Percentiles rank a stretch among this genome's conserved stretches.
These are phyloP conservation scores for Hordeum pubiflorum DNA, from an alignment of 202 grass and related monocot species.

Conservation along the genomic window DNA sequence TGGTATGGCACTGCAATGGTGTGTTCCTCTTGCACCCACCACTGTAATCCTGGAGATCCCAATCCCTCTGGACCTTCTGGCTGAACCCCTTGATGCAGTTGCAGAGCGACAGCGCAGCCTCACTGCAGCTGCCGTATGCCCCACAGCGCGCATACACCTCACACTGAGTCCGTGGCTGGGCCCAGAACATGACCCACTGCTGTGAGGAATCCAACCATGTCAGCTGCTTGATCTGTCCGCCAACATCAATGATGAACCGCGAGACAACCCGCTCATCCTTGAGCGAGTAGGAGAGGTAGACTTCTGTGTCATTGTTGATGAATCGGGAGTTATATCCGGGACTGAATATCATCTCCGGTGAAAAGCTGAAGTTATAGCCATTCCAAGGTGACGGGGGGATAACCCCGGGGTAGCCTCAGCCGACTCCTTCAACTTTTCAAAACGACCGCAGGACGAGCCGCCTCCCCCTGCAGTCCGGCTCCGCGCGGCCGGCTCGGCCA, in stretches of 20 bases:
- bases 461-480: too few relatives aligned
- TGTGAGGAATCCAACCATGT: slow-evolving; percentile 8
- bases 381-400: not conserved
- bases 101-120: slow-evolving; percentile 23
- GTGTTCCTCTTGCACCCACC: slow-evolving; percentile 45
- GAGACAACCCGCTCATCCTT: slow-evolving; percentile 5
- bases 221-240: slow-evolving; percentile 42
- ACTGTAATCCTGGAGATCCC: slow-evolving; percentile 35
- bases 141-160: slow-evolving; percentile 44
- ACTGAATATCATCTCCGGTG: slow-evolving; percentile 34
- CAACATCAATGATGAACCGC: slow-evolving; percentile 29
- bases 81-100: slow-evolving; percentile 49
- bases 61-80: slow-evolving; percentile 28
- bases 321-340: slow-evolving; percentile 24
- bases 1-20: slow-evolving; percentile 41
- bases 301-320: slow-evolving; percentile 18
- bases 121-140: slow-evolving; percentile 49
- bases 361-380: slow-evolving; percentile 22
- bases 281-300: slow-evolving; percentile 55
- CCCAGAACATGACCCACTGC: slow-evolving; percentile 42
- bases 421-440: too few relatives aligned
- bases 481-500: too few relatives aligned
- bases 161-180: slow-evolving; percentile 32
- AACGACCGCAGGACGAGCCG: too few relatives aligned
- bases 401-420: too few relatives aligned